Base-by-base conservation (phyloP, 2,329 filamentous ascomycete genomes). In the Ophiostoma novo-ulmi region DNA sequence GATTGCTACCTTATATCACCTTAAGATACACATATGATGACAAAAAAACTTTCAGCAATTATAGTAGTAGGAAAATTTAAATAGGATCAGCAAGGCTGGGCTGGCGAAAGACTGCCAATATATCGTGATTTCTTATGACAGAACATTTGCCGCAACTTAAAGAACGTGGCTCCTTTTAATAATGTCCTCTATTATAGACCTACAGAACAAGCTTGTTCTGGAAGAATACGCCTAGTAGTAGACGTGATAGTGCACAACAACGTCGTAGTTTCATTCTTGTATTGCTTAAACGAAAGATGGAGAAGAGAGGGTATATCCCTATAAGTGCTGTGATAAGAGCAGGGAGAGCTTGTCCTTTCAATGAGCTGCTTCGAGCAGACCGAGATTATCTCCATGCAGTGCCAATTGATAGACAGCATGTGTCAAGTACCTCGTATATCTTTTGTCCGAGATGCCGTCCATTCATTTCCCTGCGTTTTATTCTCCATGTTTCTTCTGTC, bases 211-310 rank as follows among this genome's bases (percentile, higher is more conserved):
- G 44, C 44, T 48, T 20, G 4, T 58, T 58, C 52, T 58, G 52
- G 52, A 26, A 58, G 22, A 26, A 58, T n/a, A 26, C 11, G 8
- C 52, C 22, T 58, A 2, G 13, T 26, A 26, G 10, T 3, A 10
- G 52, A 26, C 22, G 52, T 5, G 22, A 26, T 22, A 31, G 22
- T 58, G 7, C 38, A 39, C 38, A 48, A 20, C 52, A 10, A 58
- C 26, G 52, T 58, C 52, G 52, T 58, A 26, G 31, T 31, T 58
- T 58, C 20, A 13, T 58, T 5, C 1, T 58, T 22, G n/a, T 26
- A 26, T 58, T 55, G 48, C 48, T 58, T 26, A 58, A 58, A 58
- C 52, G 26, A 58, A 58, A 58, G 52, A 58, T 58, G 52, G 52
- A 58, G 52, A 58, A 26, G 5, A 58, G 6, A 48, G 44, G 44